Conservation (phyloP, 2,329 filamentous ascomycete species). For the Ophiostoma ulmi region DNA sequence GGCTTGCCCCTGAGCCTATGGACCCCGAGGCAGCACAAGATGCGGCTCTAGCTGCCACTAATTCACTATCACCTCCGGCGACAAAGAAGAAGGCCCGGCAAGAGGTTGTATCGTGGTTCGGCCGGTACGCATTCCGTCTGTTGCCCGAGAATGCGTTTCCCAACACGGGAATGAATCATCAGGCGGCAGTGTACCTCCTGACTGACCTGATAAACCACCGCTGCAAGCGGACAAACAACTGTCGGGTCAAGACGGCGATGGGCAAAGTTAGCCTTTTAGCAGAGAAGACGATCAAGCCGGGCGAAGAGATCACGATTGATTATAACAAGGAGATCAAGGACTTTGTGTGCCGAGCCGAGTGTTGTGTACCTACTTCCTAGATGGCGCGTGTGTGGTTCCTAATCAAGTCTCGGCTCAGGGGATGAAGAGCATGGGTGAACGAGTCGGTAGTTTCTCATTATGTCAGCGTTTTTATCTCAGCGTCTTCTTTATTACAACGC, state of each 20-base stretch:
- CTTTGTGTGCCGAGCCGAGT: constrained; percentile 32
- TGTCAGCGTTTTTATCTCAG: not conserved
- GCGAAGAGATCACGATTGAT: constrained; percentile 38
- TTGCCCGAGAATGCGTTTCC: constrained; percentile 20
- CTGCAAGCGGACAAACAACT: constrained; percentile 32
- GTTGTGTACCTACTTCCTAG: constrained; percentile 20
- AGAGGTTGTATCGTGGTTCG: constrained; percentile 28
- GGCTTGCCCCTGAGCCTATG: not conserved
- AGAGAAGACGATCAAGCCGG: constrained; percentile 30
- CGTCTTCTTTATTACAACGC: not conserved
- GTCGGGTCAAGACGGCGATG: constrained; percentile 28
- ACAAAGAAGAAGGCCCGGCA: constrained; percentile 13
- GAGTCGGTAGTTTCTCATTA: not conserved
- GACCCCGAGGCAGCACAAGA: constrained; percentile 5
- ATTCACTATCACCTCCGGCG: not conserved
- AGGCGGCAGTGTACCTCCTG: constrained; percentile 28
- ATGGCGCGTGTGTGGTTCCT: not conserved
- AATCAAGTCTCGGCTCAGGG: not conserved
- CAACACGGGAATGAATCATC: constrained; percentile 21
- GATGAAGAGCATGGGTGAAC: not conserved
- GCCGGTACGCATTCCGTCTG: constrained; percentile 29
- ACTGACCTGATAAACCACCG: constrained; percentile 36
- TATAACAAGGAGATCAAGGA: constrained; percentile 33
- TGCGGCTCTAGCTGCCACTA: not conserved
- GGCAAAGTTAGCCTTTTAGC: constrained; percentile 30